These are phyloP conservation scores for Phytopythium vexans DNA, from an alignment of 352 stramenopile species.

Conservation along the genomic window DNA sequence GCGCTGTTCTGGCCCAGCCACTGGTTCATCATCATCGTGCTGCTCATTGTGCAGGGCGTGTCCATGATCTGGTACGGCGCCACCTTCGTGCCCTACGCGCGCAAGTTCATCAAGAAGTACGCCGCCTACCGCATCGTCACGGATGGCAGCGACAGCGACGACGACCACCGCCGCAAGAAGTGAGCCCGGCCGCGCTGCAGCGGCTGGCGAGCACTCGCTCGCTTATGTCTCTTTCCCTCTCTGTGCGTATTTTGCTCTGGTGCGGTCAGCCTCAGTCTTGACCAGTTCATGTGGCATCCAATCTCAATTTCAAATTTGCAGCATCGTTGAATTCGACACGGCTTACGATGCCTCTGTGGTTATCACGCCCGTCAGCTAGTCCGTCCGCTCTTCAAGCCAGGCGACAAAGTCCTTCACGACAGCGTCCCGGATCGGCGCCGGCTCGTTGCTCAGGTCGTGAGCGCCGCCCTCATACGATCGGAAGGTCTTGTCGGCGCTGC, in stretches of 20 bases:
- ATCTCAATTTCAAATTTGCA: no score
- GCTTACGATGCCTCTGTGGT: not conserved
- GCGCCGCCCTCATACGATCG: slow-evolving; percentile 47
- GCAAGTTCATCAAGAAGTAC: slow-evolving; percentile 44
- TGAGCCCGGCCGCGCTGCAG: slow-evolving; percentile 13
- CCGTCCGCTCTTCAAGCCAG: slow-evolving; percentile 53
- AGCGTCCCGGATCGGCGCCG: slow-evolving; percentile 49
- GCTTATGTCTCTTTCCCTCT: not conserved
- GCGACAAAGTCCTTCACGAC: slow-evolving; percentile 68
- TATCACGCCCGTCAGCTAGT: slow-evolving; percentile 5
- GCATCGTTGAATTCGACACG: no score
- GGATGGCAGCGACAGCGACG: slow-evolving; percentile 32
- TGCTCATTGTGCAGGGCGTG: slow-evolving; percentile 47
- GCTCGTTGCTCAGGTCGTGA: slow-evolving; percentile 77
- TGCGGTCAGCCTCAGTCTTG: not conserved
- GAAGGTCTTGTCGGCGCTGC: slow-evolving; percentile 72
- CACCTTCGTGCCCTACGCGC: slow-evolving; percentile 46
- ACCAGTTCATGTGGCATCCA: no score
- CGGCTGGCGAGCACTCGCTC: not conserved
- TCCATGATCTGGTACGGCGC: slow-evolving; percentile 61
- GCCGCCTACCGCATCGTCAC: slow-evolving; percentile 30
- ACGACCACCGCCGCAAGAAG: slow-evolving; percentile 20
- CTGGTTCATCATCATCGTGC: slow-evolving; percentile 45
- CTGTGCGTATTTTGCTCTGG: slow-evolving; percentile 11
- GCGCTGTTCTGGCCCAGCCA: slow-evolving; percentile 37